Percentiles rank a stretch among this genome's conserved stretches.
These are phyloP conservation scores for Skeletonema menzelii DNA, from an alignment of 108 stramenopile species.

Conservation along the genomic window DNA sequence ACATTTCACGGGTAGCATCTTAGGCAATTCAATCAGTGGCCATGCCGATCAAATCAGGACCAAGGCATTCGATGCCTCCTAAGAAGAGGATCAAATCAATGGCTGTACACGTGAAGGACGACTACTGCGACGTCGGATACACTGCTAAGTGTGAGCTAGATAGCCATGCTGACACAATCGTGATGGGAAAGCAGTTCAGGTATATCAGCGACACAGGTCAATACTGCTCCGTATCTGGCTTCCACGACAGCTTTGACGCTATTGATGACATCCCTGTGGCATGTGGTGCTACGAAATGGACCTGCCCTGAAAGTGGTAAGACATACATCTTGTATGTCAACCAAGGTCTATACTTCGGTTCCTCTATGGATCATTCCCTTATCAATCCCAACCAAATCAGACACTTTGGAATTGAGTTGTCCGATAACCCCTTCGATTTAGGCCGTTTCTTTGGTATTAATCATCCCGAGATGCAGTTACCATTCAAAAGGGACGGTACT, in stretches of 20 bases:
- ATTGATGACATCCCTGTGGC: constrained; percentile 34
- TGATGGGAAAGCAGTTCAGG: background rate
- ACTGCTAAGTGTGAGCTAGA: background rate
- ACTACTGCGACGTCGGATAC: too few relatives aligned
- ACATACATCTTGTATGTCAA: constrained; percentile 29
- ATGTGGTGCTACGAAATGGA: constrained; percentile 33
- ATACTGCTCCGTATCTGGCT: background rate
- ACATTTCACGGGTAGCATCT: too few relatives aligned
- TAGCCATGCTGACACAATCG: constrained; percentile 5
- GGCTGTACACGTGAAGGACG: too few relatives aligned
- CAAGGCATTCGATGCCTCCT: too few relatives aligned
- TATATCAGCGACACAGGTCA: background rate
- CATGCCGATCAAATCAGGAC: too few relatives aligned
- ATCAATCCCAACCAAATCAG: constrained; percentile 16
- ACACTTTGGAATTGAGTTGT: background rate
- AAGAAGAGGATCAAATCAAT: too few relatives aligned
- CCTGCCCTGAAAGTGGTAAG: constrained; percentile 4
- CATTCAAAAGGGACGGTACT: background rate
- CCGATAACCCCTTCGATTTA: constrained; percentile 7
- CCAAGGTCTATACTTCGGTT: constrained; percentile 10
- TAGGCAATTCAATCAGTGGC: too few relatives aligned
- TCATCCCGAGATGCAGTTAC: background rate
- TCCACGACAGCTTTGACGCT: background rate
- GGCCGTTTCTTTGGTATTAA: background rate
- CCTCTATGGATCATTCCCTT: constrained; percentile 6